These are phyloP conservation scores for Rhizopus sp. DNA, from an alignment of 371 early-diverging fungal genomes.

Conservation along the genomic window DNA sequence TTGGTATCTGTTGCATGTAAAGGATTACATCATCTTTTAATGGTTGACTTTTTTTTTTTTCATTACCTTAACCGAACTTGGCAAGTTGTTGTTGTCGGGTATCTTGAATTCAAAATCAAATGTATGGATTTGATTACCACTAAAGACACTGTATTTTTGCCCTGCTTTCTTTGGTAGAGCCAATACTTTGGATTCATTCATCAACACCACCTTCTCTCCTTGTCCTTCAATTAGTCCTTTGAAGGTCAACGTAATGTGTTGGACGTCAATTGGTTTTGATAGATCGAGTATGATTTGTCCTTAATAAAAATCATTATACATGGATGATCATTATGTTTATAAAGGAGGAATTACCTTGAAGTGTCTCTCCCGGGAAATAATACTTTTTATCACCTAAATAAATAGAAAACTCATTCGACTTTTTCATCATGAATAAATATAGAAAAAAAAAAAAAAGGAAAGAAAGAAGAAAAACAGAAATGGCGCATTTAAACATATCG, in stretches of 20 bases:
- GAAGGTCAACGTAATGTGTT: slow-evolving; percentile 13
- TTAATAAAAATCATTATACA: background rate
- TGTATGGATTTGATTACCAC: background rate
- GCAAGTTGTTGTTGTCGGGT: slow-evolving; percentile 13
- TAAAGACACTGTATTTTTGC: slow-evolving; percentile 12
- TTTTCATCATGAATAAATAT: slow-evolving; percentile 4
- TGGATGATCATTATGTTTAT: background rate
- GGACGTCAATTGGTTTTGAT: slow-evolving; percentile 17
- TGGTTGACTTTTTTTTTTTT: background rate
- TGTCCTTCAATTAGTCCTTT: slow-evolving; percentile 12
- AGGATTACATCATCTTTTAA: background rate
- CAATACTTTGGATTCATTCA: slow-evolving; percentile 6
- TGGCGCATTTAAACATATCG: too few relatives aligned
- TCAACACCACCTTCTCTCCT: slow-evolving; percentile 11
- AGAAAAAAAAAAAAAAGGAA: background rate
- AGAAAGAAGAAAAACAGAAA: background rate
- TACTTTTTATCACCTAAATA: slow-evolving; percentile 2
- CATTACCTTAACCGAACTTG: slow-evolving; percentile 13
- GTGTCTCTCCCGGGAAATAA: slow-evolving; percentile 19
- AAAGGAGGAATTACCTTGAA: slow-evolving; percentile 12
- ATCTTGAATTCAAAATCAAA: slow-evolving; percentile 19
- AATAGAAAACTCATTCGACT: slow-evolving; percentile 17
- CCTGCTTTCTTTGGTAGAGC: slow-evolving; percentile 9
- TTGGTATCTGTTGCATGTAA: slow-evolving; percentile 14
- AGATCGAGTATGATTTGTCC: slow-evolving; percentile 13